Conservation (phyloP, 805 yeast genomes). For the Pachysolen tannophilus region DNA sequence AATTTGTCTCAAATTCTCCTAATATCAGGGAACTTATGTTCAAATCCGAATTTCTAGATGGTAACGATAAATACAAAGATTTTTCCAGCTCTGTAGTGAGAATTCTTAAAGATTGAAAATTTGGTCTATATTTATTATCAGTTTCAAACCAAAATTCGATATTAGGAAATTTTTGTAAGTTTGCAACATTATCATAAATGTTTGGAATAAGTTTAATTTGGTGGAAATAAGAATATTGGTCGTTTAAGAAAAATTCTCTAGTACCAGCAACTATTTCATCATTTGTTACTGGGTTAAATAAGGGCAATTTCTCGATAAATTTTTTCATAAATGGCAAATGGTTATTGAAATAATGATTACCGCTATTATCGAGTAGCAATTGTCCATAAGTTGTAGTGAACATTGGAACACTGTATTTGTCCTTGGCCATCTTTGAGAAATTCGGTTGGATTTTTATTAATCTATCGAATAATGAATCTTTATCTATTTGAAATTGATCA, state of each 20-base stretch:
- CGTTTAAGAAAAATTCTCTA: conserved; percentile 9
- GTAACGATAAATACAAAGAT: conserved; percentile 3
- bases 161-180: conserved; percentile 18
- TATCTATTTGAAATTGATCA: background rate
- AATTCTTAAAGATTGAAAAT: conserved; percentile 3
- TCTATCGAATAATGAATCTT: too few relatives aligned
- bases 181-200: conserved; percentile 16
- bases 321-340: conserved; percentile 8
- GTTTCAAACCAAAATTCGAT: conserved; percentile 24
- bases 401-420: background rate
- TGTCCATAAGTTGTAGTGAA: conserved; percentile 6
- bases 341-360: conserved; percentile 3
- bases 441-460: too few relatives aligned
- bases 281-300: conserved; percentile 1
- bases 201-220: conserved; percentile 25
- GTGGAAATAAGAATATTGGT: conserved; percentile 18
- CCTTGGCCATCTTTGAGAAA: too few relatives aligned
- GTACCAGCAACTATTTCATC: background rate
- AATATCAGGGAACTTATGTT: conserved; percentile 1
- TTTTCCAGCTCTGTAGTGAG: conserved; percentile 1
- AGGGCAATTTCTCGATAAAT: conserved; percentile 1
- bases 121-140: conserved; percentile 9
- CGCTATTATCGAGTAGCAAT: conserved; percentile 1
- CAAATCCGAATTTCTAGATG: conserved; percentile 5
- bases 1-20: conserved; percentile 6